Evolutionary conservation across 2,329 filamentous ascomycete genomes (phyloP).

Genomic region (Aureobasidium pullulans): DNA sequence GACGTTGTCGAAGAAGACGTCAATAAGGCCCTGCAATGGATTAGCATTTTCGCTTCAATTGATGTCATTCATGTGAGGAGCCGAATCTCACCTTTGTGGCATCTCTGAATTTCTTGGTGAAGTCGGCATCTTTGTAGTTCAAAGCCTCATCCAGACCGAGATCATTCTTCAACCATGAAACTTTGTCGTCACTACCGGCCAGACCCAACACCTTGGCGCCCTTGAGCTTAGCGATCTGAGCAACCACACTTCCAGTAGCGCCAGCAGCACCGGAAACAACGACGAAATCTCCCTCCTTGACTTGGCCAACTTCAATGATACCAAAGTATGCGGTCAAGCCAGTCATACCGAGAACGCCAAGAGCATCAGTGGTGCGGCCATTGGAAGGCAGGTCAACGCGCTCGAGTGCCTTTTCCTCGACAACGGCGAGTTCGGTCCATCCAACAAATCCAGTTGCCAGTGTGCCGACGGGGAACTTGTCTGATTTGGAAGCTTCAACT

Average conservation of each 20-base stretch:
- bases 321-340: slow-evolving; percentile 73
- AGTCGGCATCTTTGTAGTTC: slow-evolving; percentile 62
- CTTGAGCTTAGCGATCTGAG: slow-evolving; percentile 70
- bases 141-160: slow-evolving; percentile 61
- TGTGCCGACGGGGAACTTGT: slow-evolving; percentile 27
- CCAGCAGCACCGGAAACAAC: slow-evolving; percentile 73
- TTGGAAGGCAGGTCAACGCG: slow-evolving; percentile 17
- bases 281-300: slow-evolving; percentile 64
- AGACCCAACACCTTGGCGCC: slow-evolving; percentile 59
- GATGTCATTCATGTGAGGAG: background rate
- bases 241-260: slow-evolving; percentile 67
- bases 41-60: background rate
- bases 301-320: slow-evolving; percentile 59
- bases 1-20: slow-evolving; percentile 61
- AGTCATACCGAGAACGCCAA: slow-evolving; percentile 48
- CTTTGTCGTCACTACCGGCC: slow-evolving; percentile 61
- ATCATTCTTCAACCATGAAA: slow-evolving; percentile 50
- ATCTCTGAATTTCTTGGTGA: slow-evolving; percentile 46
- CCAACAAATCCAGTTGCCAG: slow-evolving; percentile 27
- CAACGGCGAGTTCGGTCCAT: slow-evolving; percentile 37
- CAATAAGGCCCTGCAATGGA: background rate
- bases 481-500: slow-evolving; percentile 30
- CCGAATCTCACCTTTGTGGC: slow-evolving; percentile 34
- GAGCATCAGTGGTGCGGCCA: slow-evolving; percentile 20
- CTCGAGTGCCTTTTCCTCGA: slow-evolving; percentile 19